Conservation (phyloP, 2,329 filamentous ascomycete species). For the Diaporthe citri region DNA sequence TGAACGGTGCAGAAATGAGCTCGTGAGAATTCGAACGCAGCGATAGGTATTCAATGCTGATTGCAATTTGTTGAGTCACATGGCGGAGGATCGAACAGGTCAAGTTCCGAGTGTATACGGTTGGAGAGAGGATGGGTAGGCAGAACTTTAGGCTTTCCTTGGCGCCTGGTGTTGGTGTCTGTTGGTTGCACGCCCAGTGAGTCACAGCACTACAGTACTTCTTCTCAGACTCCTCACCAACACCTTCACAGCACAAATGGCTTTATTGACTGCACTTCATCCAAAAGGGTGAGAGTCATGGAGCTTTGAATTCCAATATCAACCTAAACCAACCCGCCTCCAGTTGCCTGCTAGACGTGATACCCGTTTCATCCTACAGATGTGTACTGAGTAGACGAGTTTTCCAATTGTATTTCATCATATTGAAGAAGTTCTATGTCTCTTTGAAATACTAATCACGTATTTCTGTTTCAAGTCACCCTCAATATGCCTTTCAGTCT, state of each 20-base stretch:
- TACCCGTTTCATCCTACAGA: no score
- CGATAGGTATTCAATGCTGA: not conserved
- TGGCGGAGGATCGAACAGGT: not conserved
- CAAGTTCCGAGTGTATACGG: not conserved
- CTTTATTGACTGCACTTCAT: not conserved
- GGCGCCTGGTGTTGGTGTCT: not conserved
- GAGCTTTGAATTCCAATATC: not conserved
- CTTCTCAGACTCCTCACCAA: not conserved
- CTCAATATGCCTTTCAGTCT: no score
- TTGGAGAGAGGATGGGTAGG: not conserved
- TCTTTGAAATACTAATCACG: no score
- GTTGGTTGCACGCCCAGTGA: no score
- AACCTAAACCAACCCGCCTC: no score
- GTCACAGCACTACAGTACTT: not conserved
- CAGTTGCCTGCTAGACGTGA: no score
- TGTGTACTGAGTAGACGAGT: no score
- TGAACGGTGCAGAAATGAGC: not conserved
- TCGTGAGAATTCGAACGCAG: not conserved
- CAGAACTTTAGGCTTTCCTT: not conserved
- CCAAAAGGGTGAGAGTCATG: no score
- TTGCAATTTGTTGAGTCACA: not conserved
- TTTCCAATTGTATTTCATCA: no score
- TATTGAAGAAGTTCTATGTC: no score
- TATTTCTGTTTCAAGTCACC: no score
- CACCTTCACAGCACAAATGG: not conserved